Conservation (phyloP, 2,329 filamentous ascomycete genomes). For the Hymenoscyphus salicellus region DNA sequence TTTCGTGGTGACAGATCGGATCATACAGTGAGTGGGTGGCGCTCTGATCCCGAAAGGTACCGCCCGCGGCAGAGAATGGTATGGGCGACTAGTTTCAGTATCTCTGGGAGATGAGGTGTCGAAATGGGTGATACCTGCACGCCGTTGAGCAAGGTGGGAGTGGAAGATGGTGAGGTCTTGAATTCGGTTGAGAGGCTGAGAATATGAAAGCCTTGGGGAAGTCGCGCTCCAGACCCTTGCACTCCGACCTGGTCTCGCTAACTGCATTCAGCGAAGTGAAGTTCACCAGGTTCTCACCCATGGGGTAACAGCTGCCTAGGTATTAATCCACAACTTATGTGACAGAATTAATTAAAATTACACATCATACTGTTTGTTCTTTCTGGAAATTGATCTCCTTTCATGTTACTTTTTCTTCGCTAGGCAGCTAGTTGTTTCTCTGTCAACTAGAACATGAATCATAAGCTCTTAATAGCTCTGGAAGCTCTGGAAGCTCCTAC, state of each 20-base stretch:
- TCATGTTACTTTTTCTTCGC: not conserved
- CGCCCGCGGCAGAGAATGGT: slow-evolving; percentile 36
- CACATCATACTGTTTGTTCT: not conserved
- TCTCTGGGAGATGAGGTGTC: slow-evolving; percentile 24
- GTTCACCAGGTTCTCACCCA: too few species aligned
- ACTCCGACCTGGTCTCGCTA: not conserved
- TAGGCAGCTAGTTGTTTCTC: not conserved
- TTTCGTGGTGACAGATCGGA: slow-evolving; percentile 36
- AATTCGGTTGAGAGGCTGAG: slow-evolving; percentile 29
- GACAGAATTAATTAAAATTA: too few species aligned
- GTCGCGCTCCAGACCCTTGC: slow-evolving; percentile 24
- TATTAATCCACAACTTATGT: too few species aligned
- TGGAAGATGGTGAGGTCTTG: slow-evolving; percentile 22
- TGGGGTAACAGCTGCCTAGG: too few species aligned
- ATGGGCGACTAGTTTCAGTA: slow-evolving; percentile 23
- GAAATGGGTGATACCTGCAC: slow-evolving; percentile 34
- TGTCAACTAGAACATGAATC: not conserved
- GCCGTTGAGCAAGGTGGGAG: slow-evolving; percentile 28
- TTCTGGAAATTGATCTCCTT: not conserved
- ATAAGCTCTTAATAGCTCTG: not conserved
- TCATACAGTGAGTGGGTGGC: slow-evolving; percentile 33
- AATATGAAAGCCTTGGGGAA: slow-evolving; percentile 24
- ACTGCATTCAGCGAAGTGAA: too few species aligned
- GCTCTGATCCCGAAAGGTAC: slow-evolving; percentile 32
- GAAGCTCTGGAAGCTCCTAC: too few species aligned